These are phyloP conservation scores for Saccharata proteae DNA, from an alignment of 2,329 filamentous ascomycete species.

Conservation along the genomic window DNA sequence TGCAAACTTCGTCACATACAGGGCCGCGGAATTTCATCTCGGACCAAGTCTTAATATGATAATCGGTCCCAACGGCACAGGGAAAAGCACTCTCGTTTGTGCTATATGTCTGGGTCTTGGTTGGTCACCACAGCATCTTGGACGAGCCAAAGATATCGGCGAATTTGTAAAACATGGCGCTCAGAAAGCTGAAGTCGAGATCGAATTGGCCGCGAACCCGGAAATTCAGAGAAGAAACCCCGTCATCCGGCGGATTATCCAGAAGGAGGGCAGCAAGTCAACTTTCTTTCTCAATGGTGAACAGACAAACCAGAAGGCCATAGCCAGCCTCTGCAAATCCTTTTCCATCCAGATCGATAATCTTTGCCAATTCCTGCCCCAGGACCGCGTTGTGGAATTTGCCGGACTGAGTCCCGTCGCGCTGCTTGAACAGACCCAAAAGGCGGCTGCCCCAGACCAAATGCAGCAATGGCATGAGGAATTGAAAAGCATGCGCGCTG, in stretches of 20 bases:
- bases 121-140: conserved; percentile 67
- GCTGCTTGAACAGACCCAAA: conserved; percentile 71
- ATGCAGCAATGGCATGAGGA: conserved; percentile 69
- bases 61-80: conserved; percentile 96
- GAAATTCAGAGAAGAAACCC: conserved; percentile 50
- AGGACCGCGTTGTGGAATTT: conserved; percentile 93
- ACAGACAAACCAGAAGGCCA: conserved; percentile 45
- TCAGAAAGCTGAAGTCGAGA: conserved; percentile 69
- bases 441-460: conserved; percentile 71
- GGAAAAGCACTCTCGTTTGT: conserved; percentile 94
- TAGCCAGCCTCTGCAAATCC: conserved; percentile 54
- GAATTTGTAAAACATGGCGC: conserved; percentile 91
- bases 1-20: conserved; percentile 89
- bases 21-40: conserved; percentile 77
- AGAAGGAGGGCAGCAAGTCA: conserved; percentile 67
- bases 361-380: conserved; percentile 89
- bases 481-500: conserved; percentile 57
- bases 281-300: conserved; percentile 67
- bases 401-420: conserved; percentile 71
- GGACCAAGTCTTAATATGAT: conserved; percentile 96
- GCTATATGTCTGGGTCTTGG: conserved; percentile 90
- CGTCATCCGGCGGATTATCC: conserved; percentile 64
- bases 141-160: conserved; percentile 69
- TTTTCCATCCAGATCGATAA: conserved; percentile 96
- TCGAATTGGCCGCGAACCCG: conserved; percentile 64